Conservation (phyloP, 2,329 filamentous ascomycete genomes). For the Nothophaeocryptopus gaeumannii region DNA sequence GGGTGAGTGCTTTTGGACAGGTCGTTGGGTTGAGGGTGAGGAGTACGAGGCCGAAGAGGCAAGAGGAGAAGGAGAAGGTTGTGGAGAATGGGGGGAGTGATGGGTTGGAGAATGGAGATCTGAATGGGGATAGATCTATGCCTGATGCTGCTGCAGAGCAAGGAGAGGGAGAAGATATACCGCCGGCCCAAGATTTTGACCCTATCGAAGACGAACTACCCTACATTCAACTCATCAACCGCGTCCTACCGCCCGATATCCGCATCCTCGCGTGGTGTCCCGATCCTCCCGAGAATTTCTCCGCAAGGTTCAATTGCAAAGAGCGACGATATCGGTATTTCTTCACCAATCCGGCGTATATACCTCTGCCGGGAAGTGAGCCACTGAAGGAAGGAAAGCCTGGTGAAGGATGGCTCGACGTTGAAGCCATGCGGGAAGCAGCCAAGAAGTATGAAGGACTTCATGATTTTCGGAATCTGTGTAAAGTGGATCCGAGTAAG, state of each 20-base stretch:
- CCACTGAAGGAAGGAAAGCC: slow-evolving; percentile 16
- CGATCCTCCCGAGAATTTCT: slow-evolving; percentile 72
- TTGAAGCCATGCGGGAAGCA: slow-evolving; percentile 79
- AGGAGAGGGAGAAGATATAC: slow-evolving; percentile 13
- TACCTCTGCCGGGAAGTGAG: slow-evolving; percentile 53
- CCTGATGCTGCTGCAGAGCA: slow-evolving; percentile 18
- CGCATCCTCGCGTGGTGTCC: slow-evolving; percentile 92
- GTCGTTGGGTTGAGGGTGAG: slow-evolving; percentile 81
- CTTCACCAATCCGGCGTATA: slow-evolving; percentile 90
- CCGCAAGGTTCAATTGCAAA: slow-evolving; percentile 86
- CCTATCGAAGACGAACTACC: slow-evolving; percentile 76
- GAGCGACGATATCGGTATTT: slow-evolving; percentile 94
- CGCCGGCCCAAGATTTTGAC: slow-evolving; percentile 48
- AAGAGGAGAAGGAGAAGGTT: slow-evolving; percentile 6
- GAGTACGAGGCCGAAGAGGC: slow-evolving; percentile 63
- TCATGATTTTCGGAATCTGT: slow-evolving; percentile 96
- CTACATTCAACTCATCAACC: slow-evolving; percentile 81
- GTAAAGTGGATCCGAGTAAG: slow-evolving; percentile 87
- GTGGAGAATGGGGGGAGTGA: slow-evolving; percentile 8
- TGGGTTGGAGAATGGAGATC: slow-evolving; percentile 15
- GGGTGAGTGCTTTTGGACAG: slow-evolving; percentile 95
- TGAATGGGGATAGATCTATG: slow-evolving; percentile 4
- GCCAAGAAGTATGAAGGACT: slow-evolving; percentile 76
- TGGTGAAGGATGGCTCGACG: slow-evolving; percentile 75
- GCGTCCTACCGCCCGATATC: slow-evolving; percentile 84